Percentiles rank a stretch among this genome's conserved stretches.
phyloP scores from a whole-genome alignment of 192 early-diverging fungal genomes.

The Rhizoclosmatium sp. region DNA sequence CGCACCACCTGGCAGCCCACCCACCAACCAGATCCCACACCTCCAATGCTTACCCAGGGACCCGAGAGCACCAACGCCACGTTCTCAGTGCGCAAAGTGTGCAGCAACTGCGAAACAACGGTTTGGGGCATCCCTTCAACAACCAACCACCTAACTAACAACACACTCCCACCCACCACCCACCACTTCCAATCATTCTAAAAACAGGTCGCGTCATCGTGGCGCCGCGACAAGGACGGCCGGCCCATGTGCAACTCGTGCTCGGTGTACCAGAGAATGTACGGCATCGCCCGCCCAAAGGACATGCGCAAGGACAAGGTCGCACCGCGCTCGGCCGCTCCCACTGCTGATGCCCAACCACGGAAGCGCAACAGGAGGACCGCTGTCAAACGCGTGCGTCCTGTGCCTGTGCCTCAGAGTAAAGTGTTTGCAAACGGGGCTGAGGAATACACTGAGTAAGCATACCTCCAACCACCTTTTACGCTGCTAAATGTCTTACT shows the following conservation, averaged over 20 bases:
- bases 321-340: neutral
- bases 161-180: neutral
- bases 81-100: neutral
- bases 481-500: no score
- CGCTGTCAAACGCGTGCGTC: no score
- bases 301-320: conserved; percentile 21
- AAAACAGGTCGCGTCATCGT: conserved; percentile 23
- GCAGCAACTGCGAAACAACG: conserved; percentile 16
- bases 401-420: no score
- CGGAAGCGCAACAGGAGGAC: no score
- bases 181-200: neutral
- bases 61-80: no score
- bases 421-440: neutral
- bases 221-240: conserved; percentile 5
- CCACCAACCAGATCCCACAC: no score
- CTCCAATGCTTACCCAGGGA: no score
- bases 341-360: no score
- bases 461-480: no score
- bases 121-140: neutral
- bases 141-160: neutral
- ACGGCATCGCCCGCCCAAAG: conserved; percentile 15
- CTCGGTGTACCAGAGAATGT: conserved; percentile 18
- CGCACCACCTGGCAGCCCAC: no score
- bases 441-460: neutral
- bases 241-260: conserved; percentile 19